Evolutionary conservation across 2,329 filamentous ascomycete species (phyloP).

Genomic region (Fusarium sp.): DNA sequence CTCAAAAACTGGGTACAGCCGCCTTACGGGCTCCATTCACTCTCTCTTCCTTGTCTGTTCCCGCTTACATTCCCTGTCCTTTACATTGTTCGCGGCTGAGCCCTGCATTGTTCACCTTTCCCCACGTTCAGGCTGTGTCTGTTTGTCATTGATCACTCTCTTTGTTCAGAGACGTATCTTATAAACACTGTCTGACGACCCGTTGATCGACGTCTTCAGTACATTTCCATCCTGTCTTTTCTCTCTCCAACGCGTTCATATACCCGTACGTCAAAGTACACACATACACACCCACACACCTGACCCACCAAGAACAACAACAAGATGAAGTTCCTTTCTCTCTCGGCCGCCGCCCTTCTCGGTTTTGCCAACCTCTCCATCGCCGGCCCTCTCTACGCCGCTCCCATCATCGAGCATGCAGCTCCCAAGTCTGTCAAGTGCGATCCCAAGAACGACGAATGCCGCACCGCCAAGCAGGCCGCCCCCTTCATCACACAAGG

Average conservation of each 20-base stretch:
- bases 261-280: background rate
- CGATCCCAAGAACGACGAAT: slow-evolving; percentile 65
- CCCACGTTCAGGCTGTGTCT: background rate
- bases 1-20: background rate
- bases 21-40: background rate
- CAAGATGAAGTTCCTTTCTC: slow-evolving; percentile 46
- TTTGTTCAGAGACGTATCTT: background rate
- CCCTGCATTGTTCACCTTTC: background rate
- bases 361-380: slow-evolving; percentile 31
- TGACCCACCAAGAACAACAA: background rate
- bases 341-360: slow-evolving; percentile 27
- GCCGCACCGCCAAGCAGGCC: slow-evolving; percentile 73
- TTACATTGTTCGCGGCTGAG: background rate
- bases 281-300: background rate
- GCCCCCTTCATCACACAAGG: slow-evolving; percentile 67
- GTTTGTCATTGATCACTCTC: background rate
- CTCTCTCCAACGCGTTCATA: background rate
- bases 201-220: background rate
- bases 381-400: slow-evolving; percentile 42
- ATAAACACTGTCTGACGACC: background rate
- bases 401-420: slow-evolving; percentile 62
- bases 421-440: slow-evolving; percentile 69
- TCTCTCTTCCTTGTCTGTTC: background rate
- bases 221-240: background rate
- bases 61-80: background rate